These are phyloP conservation scores for Botrytis byssoidea DNA, from an alignment of 2,329 filamentous ascomycete species.

Conservation along the genomic window DNA sequence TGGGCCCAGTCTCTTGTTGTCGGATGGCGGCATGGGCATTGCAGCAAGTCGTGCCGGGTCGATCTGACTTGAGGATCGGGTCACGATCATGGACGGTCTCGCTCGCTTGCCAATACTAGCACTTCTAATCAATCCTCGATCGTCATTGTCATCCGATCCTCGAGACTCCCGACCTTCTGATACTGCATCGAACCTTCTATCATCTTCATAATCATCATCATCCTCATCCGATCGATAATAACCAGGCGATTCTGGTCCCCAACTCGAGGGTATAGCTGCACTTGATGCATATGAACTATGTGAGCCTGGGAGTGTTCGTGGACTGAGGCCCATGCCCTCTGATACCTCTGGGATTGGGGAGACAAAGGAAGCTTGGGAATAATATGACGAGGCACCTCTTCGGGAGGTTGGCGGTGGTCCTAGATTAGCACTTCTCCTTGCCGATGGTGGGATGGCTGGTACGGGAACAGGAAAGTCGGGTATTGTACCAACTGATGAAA, in stretches of 20 bases:
- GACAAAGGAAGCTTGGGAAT: slow-evolving; percentile 65
- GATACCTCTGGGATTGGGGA: slow-evolving; percentile 67
- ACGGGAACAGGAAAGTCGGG: slow-evolving; percentile 48
- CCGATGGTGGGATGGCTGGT: slow-evolving; percentile 29
- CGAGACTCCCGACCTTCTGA: slow-evolving; percentile 34
- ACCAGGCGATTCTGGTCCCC: slow-evolving; percentile 48
- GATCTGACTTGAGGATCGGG: slow-evolving; percentile 37
- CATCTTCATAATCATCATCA: slow-evolving; percentile 31
- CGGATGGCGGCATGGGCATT: not conserved
- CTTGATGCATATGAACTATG: slow-evolving; percentile 70
- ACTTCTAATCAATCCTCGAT: slow-evolving; percentile 57
- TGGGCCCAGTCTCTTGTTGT: slow-evolving; percentile 27
- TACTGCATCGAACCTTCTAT: slow-evolving; percentile 28
- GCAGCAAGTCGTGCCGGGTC: slow-evolving; percentile 18
- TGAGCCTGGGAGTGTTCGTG: slow-evolving; percentile 48
- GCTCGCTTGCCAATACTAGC: slow-evolving; percentile 61
- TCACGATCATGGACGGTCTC: slow-evolving; percentile 56
- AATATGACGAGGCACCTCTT: slow-evolving; percentile 61
- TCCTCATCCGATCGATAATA: slow-evolving; percentile 42
- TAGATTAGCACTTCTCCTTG: slow-evolving; percentile 52
- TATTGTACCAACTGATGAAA: slow-evolving; percentile 56
- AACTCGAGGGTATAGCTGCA: slow-evolving; percentile 67
- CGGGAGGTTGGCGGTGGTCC: slow-evolving; percentile 61
- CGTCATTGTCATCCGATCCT: slow-evolving; percentile 42
- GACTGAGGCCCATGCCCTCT: slow-evolving; percentile 48